Percentiles rank a stretch among this genome's conserved stretches.
Conservation (phyloP, 441 rosid genomes). For the Cnidoscolus chayamansa region DNA sequence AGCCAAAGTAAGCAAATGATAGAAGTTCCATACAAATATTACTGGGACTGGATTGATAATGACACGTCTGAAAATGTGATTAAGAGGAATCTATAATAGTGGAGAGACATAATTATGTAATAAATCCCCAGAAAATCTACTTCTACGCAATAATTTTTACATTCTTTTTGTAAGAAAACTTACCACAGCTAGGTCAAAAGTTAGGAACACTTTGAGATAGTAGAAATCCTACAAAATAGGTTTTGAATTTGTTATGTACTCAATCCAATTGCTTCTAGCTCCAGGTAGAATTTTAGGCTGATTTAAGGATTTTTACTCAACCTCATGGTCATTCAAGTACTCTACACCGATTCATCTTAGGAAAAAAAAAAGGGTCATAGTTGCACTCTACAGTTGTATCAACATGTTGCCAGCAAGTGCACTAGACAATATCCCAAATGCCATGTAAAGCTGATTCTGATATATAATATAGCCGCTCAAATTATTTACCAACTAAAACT, state of each 20-base stretch:
- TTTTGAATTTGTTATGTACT: constrained; percentile 1
- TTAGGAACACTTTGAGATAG: not conserved
- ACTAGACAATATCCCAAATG: constrained; percentile 4
- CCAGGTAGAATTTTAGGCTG: not conserved
- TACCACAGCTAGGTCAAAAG: not conserved
- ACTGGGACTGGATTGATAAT: not conserved
- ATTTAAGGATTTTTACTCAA: not conserved
- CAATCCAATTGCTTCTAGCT: constrained; percentile 6
- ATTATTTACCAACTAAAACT: not conserved
- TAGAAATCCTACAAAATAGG: not conserved
- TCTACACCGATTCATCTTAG: not conserved
- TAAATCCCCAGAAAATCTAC: not conserved
- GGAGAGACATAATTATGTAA: not conserved
- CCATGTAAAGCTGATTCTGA: not conserved
- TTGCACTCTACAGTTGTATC: not conserved
- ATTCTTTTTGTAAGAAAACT: not conserved
- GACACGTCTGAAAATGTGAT: not conserved
- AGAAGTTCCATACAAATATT: not conserved
- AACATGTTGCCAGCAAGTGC: not conserved
- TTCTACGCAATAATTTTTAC: not conserved
- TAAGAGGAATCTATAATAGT: not conserved
- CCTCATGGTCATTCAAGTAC: not conserved
- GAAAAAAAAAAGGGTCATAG: not conserved
- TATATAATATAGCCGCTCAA: not conserved
- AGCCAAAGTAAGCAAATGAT: not conserved